Conservation (phyloP, 352 stramenopile species). For the Thraustotheca clavata region DNA sequence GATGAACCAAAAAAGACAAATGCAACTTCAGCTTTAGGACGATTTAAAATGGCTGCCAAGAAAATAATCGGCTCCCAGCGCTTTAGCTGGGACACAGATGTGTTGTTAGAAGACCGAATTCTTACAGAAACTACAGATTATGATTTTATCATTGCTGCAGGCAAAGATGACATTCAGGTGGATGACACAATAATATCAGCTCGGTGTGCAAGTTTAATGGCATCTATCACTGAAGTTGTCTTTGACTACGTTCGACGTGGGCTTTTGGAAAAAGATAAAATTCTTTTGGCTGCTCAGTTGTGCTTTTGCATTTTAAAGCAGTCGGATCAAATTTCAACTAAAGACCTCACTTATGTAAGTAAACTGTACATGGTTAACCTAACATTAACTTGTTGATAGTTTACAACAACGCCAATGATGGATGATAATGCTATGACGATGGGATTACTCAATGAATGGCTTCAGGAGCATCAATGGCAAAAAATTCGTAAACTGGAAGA, state of each 20-base stretch:
- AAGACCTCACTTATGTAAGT: constrained; percentile 31
- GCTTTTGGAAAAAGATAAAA: constrained; percentile 91
- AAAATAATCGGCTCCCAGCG: constrained; percentile 75
- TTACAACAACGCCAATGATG: constrained; percentile 50
- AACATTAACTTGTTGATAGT: constrained; percentile 34
- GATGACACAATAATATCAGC: constrained; percentile 40
- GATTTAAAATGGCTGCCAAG: constrained; percentile 74
- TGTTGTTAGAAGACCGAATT: constrained; percentile 65
- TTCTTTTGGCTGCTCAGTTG: constrained; percentile 87
- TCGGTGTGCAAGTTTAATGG: constrained; percentile 46
- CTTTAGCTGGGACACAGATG: constrained; percentile 82
- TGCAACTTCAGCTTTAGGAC: constrained; percentile 30
- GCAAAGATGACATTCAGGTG: constrained; percentile 47
- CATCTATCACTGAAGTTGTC: constrained; percentile 74
- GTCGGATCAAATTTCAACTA: constrained; percentile 45
- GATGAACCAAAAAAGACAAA: constrained; percentile 23
- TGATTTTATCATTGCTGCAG: constrained; percentile 43
- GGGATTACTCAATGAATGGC: constrained; percentile 90
- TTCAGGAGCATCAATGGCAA: constrained; percentile 81
- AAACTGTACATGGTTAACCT: constrained; percentile 28
- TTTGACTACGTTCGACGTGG: constrained; percentile 94
- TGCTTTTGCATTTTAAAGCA: constrained; percentile 87
- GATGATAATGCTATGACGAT: constrained; percentile 53
- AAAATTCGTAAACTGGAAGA: constrained; percentile 87
- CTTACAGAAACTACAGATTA: constrained; percentile 40